Evolutionary conservation across 2,329 filamentous ascomycete species (phyloP).

Genomic region (Penicillium rolfsii): DNA sequence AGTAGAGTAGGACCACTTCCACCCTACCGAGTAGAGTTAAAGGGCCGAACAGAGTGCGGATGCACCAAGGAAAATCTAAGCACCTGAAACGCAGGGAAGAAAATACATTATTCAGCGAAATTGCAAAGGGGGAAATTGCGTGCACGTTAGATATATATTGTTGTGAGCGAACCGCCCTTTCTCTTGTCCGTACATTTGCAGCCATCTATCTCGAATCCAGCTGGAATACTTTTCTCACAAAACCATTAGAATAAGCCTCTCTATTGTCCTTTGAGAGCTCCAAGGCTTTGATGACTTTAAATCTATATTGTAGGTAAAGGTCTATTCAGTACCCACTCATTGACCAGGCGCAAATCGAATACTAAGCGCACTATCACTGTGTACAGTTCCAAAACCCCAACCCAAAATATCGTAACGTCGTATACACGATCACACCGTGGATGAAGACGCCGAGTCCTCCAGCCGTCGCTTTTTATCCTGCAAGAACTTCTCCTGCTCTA

Average conservation of each 20-base stretch:
- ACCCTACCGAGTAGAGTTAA: neutral
- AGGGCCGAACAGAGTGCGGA: neutral
- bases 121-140: no score
- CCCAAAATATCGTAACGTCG: neutral
- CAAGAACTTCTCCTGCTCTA: conserved; percentile 63
- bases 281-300: neutral
- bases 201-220: no score
- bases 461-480: conserved; percentile 34
- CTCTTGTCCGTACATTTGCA: no score
- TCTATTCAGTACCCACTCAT: no score
- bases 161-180: no score
- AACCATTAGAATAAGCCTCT: neutral
- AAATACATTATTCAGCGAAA: neutral
- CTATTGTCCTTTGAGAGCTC: neutral
- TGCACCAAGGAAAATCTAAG: neutral
- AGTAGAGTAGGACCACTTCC: no score
- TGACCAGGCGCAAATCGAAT: neutral
- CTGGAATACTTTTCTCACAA: neutral
- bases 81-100: neutral
- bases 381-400: neutral
- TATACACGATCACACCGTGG: neutral
- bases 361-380: neutral
- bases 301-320: neutral
- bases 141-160: no score
- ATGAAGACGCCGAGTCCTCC: conserved; percentile 12